A percentile compares a stretch with the other conserved stretches of the same genome.
Evolutionary conservation across 2,329 filamentous ascomycete species (phyloP).

Genomic region (Trichoderma breve): DNA sequence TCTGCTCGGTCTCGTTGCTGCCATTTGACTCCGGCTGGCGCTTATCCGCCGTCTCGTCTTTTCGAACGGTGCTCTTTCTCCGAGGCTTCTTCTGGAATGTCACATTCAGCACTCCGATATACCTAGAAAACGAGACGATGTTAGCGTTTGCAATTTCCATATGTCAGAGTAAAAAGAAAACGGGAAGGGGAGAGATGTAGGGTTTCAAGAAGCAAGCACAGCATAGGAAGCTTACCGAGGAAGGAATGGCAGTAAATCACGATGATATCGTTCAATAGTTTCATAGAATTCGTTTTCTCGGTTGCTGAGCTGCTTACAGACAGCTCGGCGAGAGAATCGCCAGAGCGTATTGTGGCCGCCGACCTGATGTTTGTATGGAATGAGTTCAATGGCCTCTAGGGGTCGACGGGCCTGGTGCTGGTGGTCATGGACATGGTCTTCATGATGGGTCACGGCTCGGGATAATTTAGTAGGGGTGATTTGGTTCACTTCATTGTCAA

Average conservation of each 20-base stretch:
- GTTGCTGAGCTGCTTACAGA: slow-evolving; percentile 98
- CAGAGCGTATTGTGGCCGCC: slow-evolving; percentile 95
- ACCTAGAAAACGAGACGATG: slow-evolving; percentile 51
- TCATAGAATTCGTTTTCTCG: slow-evolving; percentile 99
- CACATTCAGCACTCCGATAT: slow-evolving; percentile 95
- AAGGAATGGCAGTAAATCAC: slow-evolving; percentile 84
- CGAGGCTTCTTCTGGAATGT: slow-evolving; percentile 85
- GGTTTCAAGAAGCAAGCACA: background rate
- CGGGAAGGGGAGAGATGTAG: background rate
- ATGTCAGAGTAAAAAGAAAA: background rate
- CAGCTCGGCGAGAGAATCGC: slow-evolving; percentile 89
- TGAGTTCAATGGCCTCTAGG: slow-evolving; percentile 88
- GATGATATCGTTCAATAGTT: slow-evolving; percentile 86
- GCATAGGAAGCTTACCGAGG: slow-evolving; percentile 63
- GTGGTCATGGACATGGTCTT: slow-evolving; percentile 52
- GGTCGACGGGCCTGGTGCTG: slow-evolving; percentile 57
- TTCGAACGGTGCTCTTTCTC: slow-evolving; percentile 55
- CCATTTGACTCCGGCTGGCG: slow-evolving; percentile 22
- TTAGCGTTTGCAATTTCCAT: background rate
- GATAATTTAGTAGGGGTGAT: slow-evolving; percentile 31
- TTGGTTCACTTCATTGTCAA: slow-evolving; percentile 42
- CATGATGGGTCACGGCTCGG: slow-evolving; percentile 42
- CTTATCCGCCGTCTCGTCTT: slow-evolving; percentile 44
- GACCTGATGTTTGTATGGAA: slow-evolving; percentile 96
- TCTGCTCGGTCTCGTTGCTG: slow-evolving; percentile 23